These are phyloP conservation scores for Lagenaria siceraria DNA, from an alignment of 306 rosid genomes.

Conservation along the genomic window DNA sequence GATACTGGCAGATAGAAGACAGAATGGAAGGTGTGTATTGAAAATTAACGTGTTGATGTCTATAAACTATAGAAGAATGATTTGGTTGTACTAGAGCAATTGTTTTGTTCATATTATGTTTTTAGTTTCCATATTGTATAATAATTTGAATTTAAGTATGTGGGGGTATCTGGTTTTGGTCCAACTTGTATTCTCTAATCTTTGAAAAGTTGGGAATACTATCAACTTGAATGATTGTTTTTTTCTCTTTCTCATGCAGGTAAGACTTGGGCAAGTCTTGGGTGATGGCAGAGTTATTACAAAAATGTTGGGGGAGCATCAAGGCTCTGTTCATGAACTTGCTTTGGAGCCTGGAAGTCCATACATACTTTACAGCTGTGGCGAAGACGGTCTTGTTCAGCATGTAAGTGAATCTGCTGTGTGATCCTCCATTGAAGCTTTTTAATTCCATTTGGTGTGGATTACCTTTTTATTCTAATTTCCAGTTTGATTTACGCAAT, in stretches of 20 bases:
- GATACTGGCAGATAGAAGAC: background rate
- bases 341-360: conserved; percentile 63
- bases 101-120: background rate
- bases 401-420: conserved; percentile 38
- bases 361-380: conserved; percentile 39
- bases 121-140: background rate
- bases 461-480: background rate
- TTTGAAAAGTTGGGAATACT: background rate
- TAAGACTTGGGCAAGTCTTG: conserved; percentile 38
- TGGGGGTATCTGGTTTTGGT: background rate
- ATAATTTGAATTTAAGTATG: background rate
- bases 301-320: conserved; percentile 30
- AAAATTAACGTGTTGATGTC: background rate
- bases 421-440: background rate
- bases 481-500: background rate
- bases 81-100: background rate
- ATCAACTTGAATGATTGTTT: background rate
- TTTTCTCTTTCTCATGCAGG: conserved; percentile 15
- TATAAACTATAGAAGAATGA: background rate
- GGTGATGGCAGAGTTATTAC: conserved; percentile 37
- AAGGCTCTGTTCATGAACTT: conserved; percentile 34
- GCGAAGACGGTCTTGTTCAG: conserved; percentile 50
- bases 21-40: background rate
- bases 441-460: background rate
- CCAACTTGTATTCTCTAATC: background rate